These are phyloP conservation scores for Handroanthus guayacan DNA, from an alignment of 257 asterid genomes.

Conservation along the genomic window DNA sequence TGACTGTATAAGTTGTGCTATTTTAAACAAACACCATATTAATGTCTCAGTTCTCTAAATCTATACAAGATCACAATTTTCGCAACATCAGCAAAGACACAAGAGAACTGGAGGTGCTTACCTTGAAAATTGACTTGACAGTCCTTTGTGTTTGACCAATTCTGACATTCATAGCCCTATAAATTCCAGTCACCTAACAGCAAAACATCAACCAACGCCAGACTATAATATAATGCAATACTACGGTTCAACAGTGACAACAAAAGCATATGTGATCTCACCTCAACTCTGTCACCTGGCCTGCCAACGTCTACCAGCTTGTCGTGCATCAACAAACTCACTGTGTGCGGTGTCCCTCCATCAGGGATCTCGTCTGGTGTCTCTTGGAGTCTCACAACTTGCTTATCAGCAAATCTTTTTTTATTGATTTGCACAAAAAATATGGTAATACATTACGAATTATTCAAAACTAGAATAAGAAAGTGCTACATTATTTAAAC, in stretches of 20 bases:
- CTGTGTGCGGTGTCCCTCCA: conserved; percentile 99
- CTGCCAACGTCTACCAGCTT: conserved; percentile 94
- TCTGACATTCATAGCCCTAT: conserved; percentile 95
- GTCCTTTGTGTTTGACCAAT: conserved; percentile 96
- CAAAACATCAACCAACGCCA: conserved; percentile 40
- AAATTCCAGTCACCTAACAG: conserved; percentile 92
- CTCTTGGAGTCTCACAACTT: conserved; percentile 97
- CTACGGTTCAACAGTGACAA: conserved; percentile 5
- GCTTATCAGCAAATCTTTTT: conserved; percentile 92
- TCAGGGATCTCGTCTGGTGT: conserved; percentile 98
- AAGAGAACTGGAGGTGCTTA: conserved; percentile 38
- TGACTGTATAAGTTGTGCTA: conserved; percentile 1
- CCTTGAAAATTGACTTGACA: conserved; percentile 93
- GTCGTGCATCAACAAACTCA: conserved; percentile 97
- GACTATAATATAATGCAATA: conserved; percentile 18
- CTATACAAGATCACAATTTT: background rate
- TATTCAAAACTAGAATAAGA: background rate
- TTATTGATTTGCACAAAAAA: background rate
- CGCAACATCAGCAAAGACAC: conserved; percentile 9
- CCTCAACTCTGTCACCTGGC: conserved; percentile 99
- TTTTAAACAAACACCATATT: conserved; percentile 17
- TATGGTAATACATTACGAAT: conserved; percentile 1
- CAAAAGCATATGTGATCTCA: conserved; percentile 39
- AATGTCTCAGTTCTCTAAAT: conserved; percentile 24
- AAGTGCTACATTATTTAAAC: background rate